Evolutionary conservation across 257 asterid species (phyloP).

Genomic region (Echites panduratus): DNA sequence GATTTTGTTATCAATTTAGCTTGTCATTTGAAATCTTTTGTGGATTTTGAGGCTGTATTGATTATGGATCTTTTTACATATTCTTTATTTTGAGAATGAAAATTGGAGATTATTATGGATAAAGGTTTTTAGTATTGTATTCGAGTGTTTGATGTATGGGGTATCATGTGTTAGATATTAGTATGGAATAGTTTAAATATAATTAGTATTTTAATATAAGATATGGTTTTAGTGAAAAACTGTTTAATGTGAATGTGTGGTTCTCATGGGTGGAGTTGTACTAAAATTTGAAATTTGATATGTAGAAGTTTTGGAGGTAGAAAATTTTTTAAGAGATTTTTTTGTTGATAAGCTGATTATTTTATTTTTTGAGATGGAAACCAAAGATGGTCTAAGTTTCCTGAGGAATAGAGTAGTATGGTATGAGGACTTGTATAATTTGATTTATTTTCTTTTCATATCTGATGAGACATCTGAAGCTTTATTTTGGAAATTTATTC

Average conservation of each 20-base stretch:
- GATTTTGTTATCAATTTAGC: background rate
- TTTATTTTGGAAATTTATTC: background rate
- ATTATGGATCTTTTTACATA: background rate
- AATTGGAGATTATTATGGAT: background rate
- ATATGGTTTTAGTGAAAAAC: too few relatives aligned
- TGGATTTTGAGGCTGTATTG: background rate
- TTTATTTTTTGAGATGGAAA: background rate
- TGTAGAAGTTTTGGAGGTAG: background rate
- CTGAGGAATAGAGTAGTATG: background rate
- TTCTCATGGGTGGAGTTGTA: background rate
- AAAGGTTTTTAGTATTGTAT: background rate
- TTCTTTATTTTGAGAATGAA: background rate
- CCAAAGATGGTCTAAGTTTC: background rate
- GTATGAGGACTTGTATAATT: background rate
- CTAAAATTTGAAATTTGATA: background rate
- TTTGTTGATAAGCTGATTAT: too few relatives aligned
- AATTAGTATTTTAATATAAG: too few relatives aligned
- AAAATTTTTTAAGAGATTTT: too few relatives aligned
- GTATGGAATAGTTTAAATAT: background rate
- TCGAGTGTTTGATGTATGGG: background rate
- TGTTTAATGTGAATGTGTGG: background rate
- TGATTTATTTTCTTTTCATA: conserved; percentile 2
- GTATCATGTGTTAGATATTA: background rate
- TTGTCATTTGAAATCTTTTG: background rate
- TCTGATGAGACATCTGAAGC: background rate